Evolutionary conservation across 371 early-diverging fungal genomes (phyloP), one percentile per base, ranked within the genome.

Genomic region (Blakeslea trispora): DNA sequence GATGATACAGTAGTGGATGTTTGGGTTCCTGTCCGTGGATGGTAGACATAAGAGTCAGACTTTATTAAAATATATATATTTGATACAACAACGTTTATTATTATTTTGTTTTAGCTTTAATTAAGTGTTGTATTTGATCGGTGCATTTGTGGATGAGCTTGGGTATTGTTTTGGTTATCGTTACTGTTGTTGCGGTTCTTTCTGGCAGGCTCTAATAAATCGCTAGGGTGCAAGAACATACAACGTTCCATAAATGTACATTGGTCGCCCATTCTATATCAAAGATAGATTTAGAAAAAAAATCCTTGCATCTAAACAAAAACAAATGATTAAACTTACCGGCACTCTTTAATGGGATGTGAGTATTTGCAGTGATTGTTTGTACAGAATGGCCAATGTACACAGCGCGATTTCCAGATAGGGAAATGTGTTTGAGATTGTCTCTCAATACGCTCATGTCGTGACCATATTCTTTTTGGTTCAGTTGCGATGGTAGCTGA

Each of bases 281-380:
- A 9, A 50, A 45, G 37, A 59, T 31, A 49, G 45, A 37, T 15
- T 15, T 11, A 13, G 6, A 32, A 6, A 32, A 32, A 10, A 5
- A 5, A 32, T 32, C 10, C 6, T 37, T 6, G 41, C 2, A 19
- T 55, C 11, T 32, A 41, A 19, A 43, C n/a, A 14, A 15, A 32
- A 32, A 35, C 22, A 24, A 41, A 23, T 14, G 28, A 8, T 21
- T 6, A 28, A n/a, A 34, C 64, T 66, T 79, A 82, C 82, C 79
- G 72, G 74, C 83, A 83, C 21, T 67, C 71, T 37, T 63, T 62
- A 1, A 69, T 57, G 15, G 84, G 81, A 51, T 83, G 84, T 11
- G 66, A 69, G 55, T 72, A 83, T 57, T 83, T 83, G 74, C 84
- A 83, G 46, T 80, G 73, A 50, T 81, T 81, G 65, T 83, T 83